Conservation (phyloP, 129 eudicot species). For the Arctium lappa region DNA sequence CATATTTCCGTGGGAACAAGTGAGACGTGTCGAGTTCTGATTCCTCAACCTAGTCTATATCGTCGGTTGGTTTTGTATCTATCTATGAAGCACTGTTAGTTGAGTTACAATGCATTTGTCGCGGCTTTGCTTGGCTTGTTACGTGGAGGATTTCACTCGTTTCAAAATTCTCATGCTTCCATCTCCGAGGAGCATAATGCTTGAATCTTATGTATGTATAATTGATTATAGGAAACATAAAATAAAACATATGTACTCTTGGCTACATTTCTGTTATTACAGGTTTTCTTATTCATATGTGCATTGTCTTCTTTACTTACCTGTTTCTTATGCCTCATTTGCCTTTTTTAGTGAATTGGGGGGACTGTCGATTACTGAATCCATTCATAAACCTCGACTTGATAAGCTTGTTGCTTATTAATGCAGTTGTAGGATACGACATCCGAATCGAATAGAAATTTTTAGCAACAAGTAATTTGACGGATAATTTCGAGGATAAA, state of each 20-base stretch:
- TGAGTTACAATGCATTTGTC: conserved; percentile 18
- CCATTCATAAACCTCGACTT: too few relatives aligned
- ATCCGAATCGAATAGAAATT: not conserved
- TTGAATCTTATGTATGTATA: conserved; percentile 24
- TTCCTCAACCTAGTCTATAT: not conserved
- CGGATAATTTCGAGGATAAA: too few relatives aligned
- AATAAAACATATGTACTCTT: not conserved
- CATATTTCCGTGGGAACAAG: conserved; percentile 87
- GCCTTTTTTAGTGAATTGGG: not conserved
- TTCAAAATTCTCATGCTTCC: not conserved
- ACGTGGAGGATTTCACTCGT: not conserved
- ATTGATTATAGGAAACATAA: conserved; percentile 23
- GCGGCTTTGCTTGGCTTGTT: conserved; percentile 17
- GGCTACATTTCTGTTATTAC: conserved; percentile 11
- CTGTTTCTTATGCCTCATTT: not conserved
- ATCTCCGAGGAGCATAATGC: not conserved
- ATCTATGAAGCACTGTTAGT: not conserved
- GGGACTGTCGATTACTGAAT: not conserved
- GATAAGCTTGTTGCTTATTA: too few relatives aligned
- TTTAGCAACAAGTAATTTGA: too few relatives aligned
- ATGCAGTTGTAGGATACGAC: not conserved
- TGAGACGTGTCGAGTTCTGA: conserved; percentile 33
- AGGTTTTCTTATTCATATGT: conserved; percentile 11
- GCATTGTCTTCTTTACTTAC: not conserved
- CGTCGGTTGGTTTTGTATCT: conserved; percentile 1